Conservation (phyloP, 768 basidiomycete species). For the Mrakia gelida region DNA sequence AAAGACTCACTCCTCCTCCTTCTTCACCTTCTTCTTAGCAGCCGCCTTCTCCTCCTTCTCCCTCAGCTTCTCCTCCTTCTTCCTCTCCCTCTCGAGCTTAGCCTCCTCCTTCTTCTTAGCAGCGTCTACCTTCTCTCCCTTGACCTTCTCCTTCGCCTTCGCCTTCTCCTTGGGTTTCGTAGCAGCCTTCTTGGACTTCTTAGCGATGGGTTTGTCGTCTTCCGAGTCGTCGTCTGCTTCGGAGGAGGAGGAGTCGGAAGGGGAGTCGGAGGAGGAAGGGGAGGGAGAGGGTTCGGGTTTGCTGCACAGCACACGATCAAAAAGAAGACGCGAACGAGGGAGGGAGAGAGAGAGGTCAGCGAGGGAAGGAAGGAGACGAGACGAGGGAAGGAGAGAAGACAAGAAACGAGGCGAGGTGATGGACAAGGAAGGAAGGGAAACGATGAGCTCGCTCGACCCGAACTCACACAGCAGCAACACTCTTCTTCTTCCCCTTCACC, state of each 20-base stretch:
- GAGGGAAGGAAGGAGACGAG: background rate
- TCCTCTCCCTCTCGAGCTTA: constrained; percentile 19
- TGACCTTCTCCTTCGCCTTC: too few relatives aligned
- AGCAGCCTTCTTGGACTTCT: constrained; percentile 38
- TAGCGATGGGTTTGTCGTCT: constrained; percentile 26
- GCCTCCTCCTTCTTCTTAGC: constrained; percentile 2
- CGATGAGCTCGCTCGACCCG: too few relatives aligned
- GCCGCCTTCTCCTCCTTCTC: constrained; percentile 37
- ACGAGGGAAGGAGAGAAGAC: background rate
- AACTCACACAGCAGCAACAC: too few relatives aligned
- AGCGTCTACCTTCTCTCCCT: constrained; percentile 36
- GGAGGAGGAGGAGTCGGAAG: background rate
- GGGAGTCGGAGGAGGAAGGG: background rate
- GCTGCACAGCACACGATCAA: background rate
- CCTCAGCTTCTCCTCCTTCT: constrained; percentile 47
- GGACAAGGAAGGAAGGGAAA: background rate
- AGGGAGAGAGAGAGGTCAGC: background rate
- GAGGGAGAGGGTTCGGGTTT: background rate
- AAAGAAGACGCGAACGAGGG: too few relatives aligned
- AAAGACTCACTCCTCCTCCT: background rate
- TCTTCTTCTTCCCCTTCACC: background rate
- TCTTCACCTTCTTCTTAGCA: background rate
- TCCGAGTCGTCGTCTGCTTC: background rate
- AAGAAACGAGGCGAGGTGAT: background rate
- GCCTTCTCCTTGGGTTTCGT: constrained; percentile 49